A percentile compares a stretch with the other conserved stretches of the same genome.
Conservation (phyloP, 768 basidiomycete genomes). For the Nevesoporus exiguus region DNA sequence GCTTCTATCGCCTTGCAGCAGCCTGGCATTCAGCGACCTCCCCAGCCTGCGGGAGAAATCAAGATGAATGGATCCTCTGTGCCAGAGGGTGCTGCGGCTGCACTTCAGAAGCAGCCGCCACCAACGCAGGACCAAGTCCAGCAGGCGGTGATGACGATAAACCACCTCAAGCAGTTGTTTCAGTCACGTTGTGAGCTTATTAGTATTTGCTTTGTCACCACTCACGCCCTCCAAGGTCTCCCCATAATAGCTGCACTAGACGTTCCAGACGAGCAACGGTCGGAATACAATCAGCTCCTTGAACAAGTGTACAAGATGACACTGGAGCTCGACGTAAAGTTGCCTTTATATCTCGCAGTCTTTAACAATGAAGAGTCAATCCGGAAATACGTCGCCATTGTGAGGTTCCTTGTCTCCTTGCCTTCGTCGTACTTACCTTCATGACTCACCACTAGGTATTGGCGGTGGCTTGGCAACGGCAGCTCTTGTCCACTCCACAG, state of each 20-base stretch:
- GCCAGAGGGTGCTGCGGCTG: background rate
- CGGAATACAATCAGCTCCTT: slow-evolving; percentile 49
- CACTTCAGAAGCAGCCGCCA: slow-evolving; percentile 2
- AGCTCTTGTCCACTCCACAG: slow-evolving; percentile 26
- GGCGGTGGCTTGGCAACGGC: slow-evolving; percentile 38
- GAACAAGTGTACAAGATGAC: slow-evolving; percentile 47
- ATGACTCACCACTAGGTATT: slow-evolving; percentile 35
- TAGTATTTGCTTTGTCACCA: slow-evolving; percentile 7
- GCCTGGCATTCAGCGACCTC: slow-evolving; percentile 17
- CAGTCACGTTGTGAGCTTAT: slow-evolving; percentile 28
- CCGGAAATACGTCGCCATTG: slow-evolving; percentile 51
- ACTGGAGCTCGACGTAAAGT: slow-evolving; percentile 47
- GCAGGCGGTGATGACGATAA: slow-evolving; percentile 27
- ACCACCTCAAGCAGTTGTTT: slow-evolving; percentile 34
- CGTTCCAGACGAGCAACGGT: slow-evolving; percentile 51
- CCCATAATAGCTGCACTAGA: slow-evolving; percentile 34
- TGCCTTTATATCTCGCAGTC: slow-evolving; percentile 45
- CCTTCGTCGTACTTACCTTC: slow-evolving; percentile 3
- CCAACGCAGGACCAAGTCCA: slow-evolving; percentile 36
- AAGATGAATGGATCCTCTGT: slow-evolving; percentile 10
- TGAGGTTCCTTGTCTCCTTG: slow-evolving; percentile 34
- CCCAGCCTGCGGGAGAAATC: slow-evolving; percentile 9
- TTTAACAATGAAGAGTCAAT: slow-evolving; percentile 47
- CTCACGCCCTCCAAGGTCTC: slow-evolving; percentile 31
- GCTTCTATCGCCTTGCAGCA: slow-evolving; percentile 7